Percentiles rank a stretch among this genome's conserved stretches.
phyloP scores from a whole-genome alignment of 805 yeast species.

The Grigorovia humatica region DNA sequence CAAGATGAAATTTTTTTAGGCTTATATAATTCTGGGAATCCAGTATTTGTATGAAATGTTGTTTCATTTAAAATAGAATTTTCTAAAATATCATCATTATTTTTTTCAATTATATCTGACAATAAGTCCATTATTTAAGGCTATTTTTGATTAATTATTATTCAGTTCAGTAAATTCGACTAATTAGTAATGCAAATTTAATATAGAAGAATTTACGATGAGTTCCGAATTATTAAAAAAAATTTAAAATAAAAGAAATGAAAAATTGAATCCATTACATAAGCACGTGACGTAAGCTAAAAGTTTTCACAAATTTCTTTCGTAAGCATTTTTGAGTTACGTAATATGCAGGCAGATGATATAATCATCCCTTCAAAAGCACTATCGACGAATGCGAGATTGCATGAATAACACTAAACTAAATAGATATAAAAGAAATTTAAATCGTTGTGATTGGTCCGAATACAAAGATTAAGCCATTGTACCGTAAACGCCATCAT shows the following conservation, averaged over 20 bases:
- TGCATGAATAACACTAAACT: too few species aligned
- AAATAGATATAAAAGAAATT: too few species aligned
- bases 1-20: constrained; percentile 39
- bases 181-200: background rate
- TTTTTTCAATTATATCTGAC: constrained; percentile 65
- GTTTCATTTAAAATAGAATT: background rate
- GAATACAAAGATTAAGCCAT: background rate
- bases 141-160: background rate
- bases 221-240: background rate
- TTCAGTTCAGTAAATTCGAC: background rate
- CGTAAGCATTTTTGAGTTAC: too few species aligned
- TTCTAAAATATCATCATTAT: constrained; percentile 21
- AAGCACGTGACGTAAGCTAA: background rate
- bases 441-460: background rate
- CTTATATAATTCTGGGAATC: constrained; percentile 27
- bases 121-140: constrained; percentile 45
- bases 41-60: constrained; percentile 6
- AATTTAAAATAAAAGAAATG: too few species aligned
- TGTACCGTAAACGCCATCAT: constrained; percentile 4
- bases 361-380: too few species aligned
- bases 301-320: too few species aligned
- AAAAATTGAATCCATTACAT: background rate
- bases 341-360: too few species aligned
- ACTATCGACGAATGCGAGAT: too few species aligned
- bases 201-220: too few species aligned